phyloP scores from a whole-genome alignment of 176 grass and related monocot species.

The Ampelocalamus luodianensis region DNA sequence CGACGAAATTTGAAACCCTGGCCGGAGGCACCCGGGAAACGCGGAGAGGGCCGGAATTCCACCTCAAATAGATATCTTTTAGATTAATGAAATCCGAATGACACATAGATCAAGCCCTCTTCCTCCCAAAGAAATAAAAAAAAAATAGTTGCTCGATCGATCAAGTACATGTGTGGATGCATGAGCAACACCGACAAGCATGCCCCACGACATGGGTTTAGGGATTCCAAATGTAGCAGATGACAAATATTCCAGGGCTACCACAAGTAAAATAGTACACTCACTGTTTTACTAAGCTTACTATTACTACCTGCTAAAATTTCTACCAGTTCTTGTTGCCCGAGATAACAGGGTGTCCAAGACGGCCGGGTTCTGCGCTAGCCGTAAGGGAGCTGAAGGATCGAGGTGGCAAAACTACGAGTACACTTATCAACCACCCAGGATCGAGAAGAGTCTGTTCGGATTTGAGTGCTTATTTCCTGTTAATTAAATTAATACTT shows the following conservation, averaged over 20 bases:
- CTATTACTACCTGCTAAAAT: slow-evolving; percentile 7
- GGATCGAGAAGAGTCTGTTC: too few relatives aligned
- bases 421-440: too few relatives aligned
- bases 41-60: too few relatives aligned
- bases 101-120: not conserved
- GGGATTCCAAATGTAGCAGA: slow-evolving; percentile 54
- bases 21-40: too few relatives aligned
- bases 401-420: too few relatives aligned
- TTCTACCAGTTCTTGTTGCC: not conserved
- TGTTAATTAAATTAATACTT: too few relatives aligned
- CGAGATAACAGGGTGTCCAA: too few relatives aligned
- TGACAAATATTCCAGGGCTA: slow-evolving; percentile 49
- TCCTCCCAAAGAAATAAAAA: not conserved
- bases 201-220: slow-evolving; percentile 25
- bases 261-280: slow-evolving; percentile 23
- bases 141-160: not conserved
- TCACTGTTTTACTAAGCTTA: not conserved
- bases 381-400: too few relatives aligned
- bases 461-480: too few relatives aligned
- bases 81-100: not conserved
- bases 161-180: not conserved
- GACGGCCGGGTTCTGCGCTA: too few relatives aligned
- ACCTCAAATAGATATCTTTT: too few relatives aligned
- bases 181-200: slow-evolving; percentile 13
- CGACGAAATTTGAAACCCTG: too few relatives aligned